Evolutionary conservation across 106 monocot species (phyloP).

Genomic region (Vanilla planifolia): DNA sequence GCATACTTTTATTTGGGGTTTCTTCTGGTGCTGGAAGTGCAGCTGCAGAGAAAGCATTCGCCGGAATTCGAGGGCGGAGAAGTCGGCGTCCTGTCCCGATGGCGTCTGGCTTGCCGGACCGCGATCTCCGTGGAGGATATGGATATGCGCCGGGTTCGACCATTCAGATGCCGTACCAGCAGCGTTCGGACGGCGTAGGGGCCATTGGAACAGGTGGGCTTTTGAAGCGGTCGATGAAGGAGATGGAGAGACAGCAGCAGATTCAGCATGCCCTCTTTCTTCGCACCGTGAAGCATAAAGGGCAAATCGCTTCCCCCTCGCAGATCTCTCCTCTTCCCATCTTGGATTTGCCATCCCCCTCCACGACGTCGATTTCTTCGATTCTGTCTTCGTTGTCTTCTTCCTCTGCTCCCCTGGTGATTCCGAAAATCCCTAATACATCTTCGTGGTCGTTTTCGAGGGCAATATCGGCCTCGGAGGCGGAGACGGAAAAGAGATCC

Average conservation of each 20-base stretch:
- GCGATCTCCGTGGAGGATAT: conserved; percentile 10
- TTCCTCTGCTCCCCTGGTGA: conserved; percentile 1
- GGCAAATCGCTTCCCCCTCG: neutral
- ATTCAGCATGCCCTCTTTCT: conserved; percentile 21
- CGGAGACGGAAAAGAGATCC: neutral
- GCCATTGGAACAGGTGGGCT: neutral
- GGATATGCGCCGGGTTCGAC: conserved; percentile 12
- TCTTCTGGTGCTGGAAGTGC: too few species aligned
- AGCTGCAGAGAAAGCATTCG: too few species aligned
- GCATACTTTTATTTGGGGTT: too few species aligned
- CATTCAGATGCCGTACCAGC: conserved; percentile 9
- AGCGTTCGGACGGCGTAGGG: conserved; percentile 8
- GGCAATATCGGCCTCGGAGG: neutral
- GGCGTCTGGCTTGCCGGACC: conserved; percentile 9
- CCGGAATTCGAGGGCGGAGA: conserved; percentile 1
- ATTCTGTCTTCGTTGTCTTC: conserved; percentile 3
- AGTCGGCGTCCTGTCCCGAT: neutral
- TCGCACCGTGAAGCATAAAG: conserved; percentile 25
- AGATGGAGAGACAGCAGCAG: conserved; percentile 19
- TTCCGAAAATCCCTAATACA: conserved; percentile 1
- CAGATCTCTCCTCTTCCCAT: conserved; percentile 2
- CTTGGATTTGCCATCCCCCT: conserved; percentile 1
- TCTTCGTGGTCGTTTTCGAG: conserved; percentile 1
- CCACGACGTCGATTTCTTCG: neutral
- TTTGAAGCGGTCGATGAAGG: conserved; percentile 17